A percentile compares a stretch with the other conserved stretches of the same genome.
phyloP scores from a whole-genome alignment of 139 green algal species.

The Micractinium sp. region DNA sequence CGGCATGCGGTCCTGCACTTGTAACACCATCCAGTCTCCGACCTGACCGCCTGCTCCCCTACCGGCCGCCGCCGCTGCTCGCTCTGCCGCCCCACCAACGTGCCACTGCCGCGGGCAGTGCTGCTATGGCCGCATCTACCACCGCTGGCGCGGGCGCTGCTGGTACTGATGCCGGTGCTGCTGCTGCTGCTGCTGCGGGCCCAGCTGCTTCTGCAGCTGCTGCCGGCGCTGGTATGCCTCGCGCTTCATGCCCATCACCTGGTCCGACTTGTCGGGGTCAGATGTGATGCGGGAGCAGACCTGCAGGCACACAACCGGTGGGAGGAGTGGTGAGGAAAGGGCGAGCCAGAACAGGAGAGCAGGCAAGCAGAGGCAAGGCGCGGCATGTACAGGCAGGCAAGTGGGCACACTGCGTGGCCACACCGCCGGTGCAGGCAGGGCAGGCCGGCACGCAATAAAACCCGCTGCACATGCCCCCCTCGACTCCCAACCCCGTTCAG shows the following conservation, averaged over 20 bases:
- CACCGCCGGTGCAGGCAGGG: too few relatives aligned
- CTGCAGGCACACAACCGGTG: not conserved
- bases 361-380: not conserved
- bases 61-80: too few relatives aligned
- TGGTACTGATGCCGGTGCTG: not conserved
- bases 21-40: too few relatives aligned
- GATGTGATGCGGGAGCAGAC: conserved; percentile 4
- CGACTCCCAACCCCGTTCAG: too few relatives aligned
- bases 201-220: not conserved
- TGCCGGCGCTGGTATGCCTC: conserved; percentile 5
- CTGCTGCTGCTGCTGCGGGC: not conserved
- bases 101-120: too few relatives aligned
- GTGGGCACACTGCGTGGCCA: not conserved
- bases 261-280: conserved; percentile 12
- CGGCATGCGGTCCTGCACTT: not conserved
- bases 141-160: not conserved
- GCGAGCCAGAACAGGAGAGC: not conserved
- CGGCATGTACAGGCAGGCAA: not conserved
- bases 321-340: too few relatives aligned
- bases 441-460: too few relatives aligned
- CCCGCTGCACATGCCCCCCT: too few relatives aligned
- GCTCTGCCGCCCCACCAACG: too few relatives aligned
- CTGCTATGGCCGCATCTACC: too few relatives aligned
- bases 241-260: not conserved
- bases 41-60: too few relatives aligned